These are phyloP conservation scores for Angomonas deanei DNA, from an alignment of 208 protist species.

Conservation along the genomic window DNA sequence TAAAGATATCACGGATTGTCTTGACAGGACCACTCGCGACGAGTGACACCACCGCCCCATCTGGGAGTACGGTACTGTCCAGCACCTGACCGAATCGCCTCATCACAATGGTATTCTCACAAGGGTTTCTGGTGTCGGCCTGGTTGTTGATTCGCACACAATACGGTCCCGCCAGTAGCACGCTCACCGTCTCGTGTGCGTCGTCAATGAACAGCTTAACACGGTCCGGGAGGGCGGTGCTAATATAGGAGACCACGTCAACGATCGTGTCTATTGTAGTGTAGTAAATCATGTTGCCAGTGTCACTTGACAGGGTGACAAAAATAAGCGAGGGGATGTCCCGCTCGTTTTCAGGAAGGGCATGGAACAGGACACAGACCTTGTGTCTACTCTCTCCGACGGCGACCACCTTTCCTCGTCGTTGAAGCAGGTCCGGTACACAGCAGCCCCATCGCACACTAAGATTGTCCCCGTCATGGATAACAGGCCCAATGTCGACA, in stretches of 20 bases:
- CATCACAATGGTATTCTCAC: slow-evolving; percentile 58
- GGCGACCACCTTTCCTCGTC: slow-evolving; percentile 28
- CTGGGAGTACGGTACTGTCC: slow-evolving; percentile 29
- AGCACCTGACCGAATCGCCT: slow-evolving; percentile 20
- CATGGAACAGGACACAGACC: slow-evolving; percentile 34
- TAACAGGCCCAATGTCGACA: slow-evolving; percentile 26
- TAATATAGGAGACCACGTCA: slow-evolving; percentile 31
- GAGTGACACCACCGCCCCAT: slow-evolving; percentile 52
- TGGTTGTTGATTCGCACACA: slow-evolving; percentile 72
- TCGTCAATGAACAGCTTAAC: slow-evolving; percentile 53
- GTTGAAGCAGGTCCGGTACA: slow-evolving; percentile 35
- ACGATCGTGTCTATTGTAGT: slow-evolving; percentile 51
- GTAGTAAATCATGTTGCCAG: slow-evolving; percentile 49
- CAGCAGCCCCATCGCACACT: slow-evolving; percentile 47
- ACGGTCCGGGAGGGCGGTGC: slow-evolving; percentile 41
- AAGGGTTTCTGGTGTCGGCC: slow-evolving; percentile 62
- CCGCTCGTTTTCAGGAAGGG: slow-evolving; percentile 16
- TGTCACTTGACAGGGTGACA: slow-evolving; percentile 39
- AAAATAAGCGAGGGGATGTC: slow-evolving; percentile 43
- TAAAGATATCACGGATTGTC: not conserved
- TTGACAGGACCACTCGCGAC: slow-evolving; percentile 38
- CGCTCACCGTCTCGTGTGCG: not conserved
- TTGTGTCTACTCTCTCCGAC: slow-evolving; percentile 47
- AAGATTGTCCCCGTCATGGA: not conserved
- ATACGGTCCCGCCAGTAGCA: slow-evolving; percentile 15